Percentiles rank a stretch among this genome's conserved stretches.
These are phyloP conservation scores for Sporobolomyces roseus DNA, from an alignment of 768 basidiomycete genomes.

Conservation along the genomic window DNA sequence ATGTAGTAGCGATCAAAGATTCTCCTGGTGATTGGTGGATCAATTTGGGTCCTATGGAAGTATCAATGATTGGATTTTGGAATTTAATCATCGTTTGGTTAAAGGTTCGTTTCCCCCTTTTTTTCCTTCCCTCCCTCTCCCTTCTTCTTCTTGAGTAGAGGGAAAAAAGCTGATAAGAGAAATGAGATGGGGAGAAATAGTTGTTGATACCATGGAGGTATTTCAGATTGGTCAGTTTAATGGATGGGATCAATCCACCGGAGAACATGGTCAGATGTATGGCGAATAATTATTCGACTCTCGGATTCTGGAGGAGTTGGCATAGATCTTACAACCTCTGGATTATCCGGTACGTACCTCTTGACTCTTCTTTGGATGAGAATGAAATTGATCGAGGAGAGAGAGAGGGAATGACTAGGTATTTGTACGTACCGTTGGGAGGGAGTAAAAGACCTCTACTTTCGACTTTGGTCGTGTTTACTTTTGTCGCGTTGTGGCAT, in stretches of 20 bases:
- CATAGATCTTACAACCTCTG: conserved; percentile 94
- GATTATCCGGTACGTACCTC: conserved; percentile 68
- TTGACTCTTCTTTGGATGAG: too few relatives aligned
- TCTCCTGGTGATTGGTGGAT: conserved; percentile 56
- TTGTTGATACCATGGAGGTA: conserved; percentile 92
- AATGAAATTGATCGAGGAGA: too few relatives aligned
- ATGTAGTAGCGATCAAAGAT: conserved; percentile 94
- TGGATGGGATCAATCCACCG: conserved; percentile 83
- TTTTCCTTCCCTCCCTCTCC: neutral
- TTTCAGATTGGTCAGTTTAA: conserved; percentile 88
- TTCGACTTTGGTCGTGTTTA: conserved; percentile 76
- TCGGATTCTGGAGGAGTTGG: conserved; percentile 96
- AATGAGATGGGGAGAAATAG: conserved; percentile 51
- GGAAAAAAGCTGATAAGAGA: neutral
- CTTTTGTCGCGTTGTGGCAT: conserved; percentile 97
- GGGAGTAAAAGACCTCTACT: conserved; percentile 59
- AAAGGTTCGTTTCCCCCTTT: conserved; percentile 59
- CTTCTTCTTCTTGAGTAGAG: too few relatives aligned
- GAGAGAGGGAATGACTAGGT: too few relatives aligned
- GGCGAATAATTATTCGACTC: conserved; percentile 89
- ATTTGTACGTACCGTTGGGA: conserved; percentile 90
- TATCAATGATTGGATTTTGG: conserved; percentile 95
- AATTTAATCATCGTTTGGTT: conserved; percentile 94
- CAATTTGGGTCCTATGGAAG: conserved; percentile 69
- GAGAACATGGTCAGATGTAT: conserved; percentile 99